These are phyloP conservation scores for Aspergillus bombycis DNA, from an alignment of 2,329 filamentous ascomycete genomes.

Conservation along the genomic window DNA sequence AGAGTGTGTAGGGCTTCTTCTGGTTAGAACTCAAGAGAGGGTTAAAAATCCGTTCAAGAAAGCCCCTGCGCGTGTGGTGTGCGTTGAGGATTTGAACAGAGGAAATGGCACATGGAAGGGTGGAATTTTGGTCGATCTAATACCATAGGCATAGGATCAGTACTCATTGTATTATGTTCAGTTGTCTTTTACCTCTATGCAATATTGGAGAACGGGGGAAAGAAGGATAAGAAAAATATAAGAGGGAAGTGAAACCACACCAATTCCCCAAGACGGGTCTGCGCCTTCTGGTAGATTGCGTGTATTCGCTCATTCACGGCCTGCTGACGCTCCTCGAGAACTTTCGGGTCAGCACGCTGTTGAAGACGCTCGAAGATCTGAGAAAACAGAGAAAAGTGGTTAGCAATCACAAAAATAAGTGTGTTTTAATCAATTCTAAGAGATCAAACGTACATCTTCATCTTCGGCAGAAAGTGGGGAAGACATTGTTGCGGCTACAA, in stretches of 20 bases:
- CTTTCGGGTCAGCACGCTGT: slow-evolving; percentile 61
- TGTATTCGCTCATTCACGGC: slow-evolving; percentile 62
- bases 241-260: slow-evolving; percentile 46
- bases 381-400: slow-evolving; percentile 15
- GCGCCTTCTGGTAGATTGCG: slow-evolving; percentile 63
- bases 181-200: background rate
- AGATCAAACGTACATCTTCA: slow-evolving; percentile 38
- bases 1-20: slow-evolving; percentile 72
- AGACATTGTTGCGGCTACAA: slow-evolving; percentile 47
- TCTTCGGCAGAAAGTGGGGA: slow-evolving; percentile 46
- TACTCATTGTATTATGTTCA: background rate
- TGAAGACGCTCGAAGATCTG: slow-evolving; percentile 42
- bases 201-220: slow-evolving; percentile 3
- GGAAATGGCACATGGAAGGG: slow-evolving; percentile 84
- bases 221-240: slow-evolving; percentile 9
- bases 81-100: slow-evolving; percentile 83
- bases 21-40: slow-evolving; percentile 73
- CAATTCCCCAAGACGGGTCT: slow-evolving; percentile 66
- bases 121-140: slow-evolving; percentile 79
- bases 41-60: slow-evolving; percentile 79
- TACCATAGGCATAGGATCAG: slow-evolving; percentile 17
- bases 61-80: slow-evolving; percentile 77
- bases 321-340: slow-evolving; percentile 62
- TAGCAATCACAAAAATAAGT: slow-evolving; percentile 4
- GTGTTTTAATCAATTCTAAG: background rate